These are phyloP conservation scores for Zopfochytrium polystomum DNA, from an alignment of 371 early-diverging fungal species.

Conservation along the genomic window DNA sequence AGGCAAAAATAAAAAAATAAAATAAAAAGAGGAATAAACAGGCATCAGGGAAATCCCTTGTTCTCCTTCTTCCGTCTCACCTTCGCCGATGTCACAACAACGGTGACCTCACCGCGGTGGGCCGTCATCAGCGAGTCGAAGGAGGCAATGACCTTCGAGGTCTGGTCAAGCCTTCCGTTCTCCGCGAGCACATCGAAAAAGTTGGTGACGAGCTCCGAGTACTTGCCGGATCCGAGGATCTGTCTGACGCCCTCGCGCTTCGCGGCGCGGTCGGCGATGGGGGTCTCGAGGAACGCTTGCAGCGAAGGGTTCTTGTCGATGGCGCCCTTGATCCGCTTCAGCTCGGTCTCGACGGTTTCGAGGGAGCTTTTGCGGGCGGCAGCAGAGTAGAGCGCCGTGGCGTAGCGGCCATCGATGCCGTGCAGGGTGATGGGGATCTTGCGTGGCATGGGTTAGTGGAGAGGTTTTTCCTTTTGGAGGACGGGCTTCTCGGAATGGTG, in stretches of 20 bases:
- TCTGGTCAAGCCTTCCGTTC: slow-evolving; percentile 88
- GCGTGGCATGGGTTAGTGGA: too few species aligned
- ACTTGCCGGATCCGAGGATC: slow-evolving; percentile 63
- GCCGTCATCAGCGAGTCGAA: slow-evolving; percentile 86
- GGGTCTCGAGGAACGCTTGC: slow-evolving; percentile 77
- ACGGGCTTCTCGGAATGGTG: too few species aligned
- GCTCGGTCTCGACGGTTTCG: slow-evolving; percentile 82
- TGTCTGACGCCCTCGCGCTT: slow-evolving; percentile 75
- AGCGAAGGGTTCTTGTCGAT: slow-evolving; percentile 74
- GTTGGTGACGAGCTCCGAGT: slow-evolving; percentile 79
- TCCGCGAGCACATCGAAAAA: slow-evolving; percentile 87
- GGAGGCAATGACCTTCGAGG: slow-evolving; percentile 74
- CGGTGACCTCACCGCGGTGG: slow-evolving; percentile 84
- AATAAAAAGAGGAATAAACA: too few species aligned
- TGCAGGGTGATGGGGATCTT: slow-evolving; percentile 74
- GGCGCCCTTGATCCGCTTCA: slow-evolving; percentile 62
- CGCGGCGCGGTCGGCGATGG: slow-evolving; percentile 70
- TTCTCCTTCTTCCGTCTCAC: slow-evolving; percentile 24
- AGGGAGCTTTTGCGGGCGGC: slow-evolving; percentile 81
- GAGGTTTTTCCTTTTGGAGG: too few species aligned
- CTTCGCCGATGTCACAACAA: slow-evolving; percentile 88
- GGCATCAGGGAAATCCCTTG: background rate
- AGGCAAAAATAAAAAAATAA: too few species aligned
- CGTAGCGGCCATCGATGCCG: slow-evolving; percentile 96
- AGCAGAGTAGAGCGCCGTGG: slow-evolving; percentile 94